Evolutionary conservation across 306 rosid genomes (phyloP), one percentile per base, ranked within the genome.

Genomic region (Rosa rugosa): DNA sequence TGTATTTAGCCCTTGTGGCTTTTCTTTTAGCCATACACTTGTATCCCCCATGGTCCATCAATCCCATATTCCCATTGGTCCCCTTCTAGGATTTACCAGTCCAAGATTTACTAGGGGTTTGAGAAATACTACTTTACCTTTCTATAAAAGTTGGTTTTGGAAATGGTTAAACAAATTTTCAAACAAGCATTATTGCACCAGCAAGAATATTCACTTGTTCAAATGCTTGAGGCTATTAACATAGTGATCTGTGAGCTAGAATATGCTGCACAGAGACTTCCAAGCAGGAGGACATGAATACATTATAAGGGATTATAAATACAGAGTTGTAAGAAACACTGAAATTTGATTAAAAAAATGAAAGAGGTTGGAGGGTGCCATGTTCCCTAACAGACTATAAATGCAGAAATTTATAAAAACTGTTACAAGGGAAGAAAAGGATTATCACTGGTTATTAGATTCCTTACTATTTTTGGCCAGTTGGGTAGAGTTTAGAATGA

Each of bases 1-100:
- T 80, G 78, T 80, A 57, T 56, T 82, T 69, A 82, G 90, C 82
- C 80, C 77, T 54, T 69, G 77, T 74, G 93, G 91, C 91, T 31
- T 44, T 69, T 79, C 62, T 81, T 34, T 76, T 77, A 20, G 72
- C 94, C 94, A 83, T 62, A 84, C 89, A 83, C 78, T 84, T 84
- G 91, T 76, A n/a, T 66, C 79, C 69, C 14, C 5, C 71, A 64
- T 17, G 69, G 56, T 74, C 80, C 79, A 59, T 65, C 56, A 22
- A 66, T 75, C 81, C 17, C 34, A 68, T 75, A 22, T 57, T 75
- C 81, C 17, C 34, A 68, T 75, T 42, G 82, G 71, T 40, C 77
- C 87, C 83, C 80, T 59, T 6, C 20, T 44, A 41, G 69, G 13
- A 4, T 23, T 23, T 64, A 88, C 71, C 11, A 56, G 44, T 75